A percentile compares a stretch with the other conserved stretches of the same genome.
phyloP scores from a whole-genome alignment of 768 basidiomycete genomes.

The Lepiota venenata region DNA sequence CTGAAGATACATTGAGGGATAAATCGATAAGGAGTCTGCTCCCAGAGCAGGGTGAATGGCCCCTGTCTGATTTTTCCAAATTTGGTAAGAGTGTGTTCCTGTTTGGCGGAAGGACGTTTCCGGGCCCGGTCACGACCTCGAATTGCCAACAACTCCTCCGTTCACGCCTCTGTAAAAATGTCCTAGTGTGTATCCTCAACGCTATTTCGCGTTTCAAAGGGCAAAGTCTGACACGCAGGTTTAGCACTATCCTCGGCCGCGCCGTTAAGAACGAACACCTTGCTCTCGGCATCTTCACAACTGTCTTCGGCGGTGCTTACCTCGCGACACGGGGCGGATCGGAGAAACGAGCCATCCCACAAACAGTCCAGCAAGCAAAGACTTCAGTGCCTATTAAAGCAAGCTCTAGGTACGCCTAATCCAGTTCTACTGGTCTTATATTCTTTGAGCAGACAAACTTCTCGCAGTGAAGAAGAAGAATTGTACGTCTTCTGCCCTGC shows the following conservation, averaged over 20 bases:
- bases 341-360: slow-evolving; percentile 36
- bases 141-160: slow-evolving; percentile 2
- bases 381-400: slow-evolving; percentile 62
- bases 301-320: slow-evolving; percentile 50
- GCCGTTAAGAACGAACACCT: slow-evolving; percentile 81
- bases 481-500: slow-evolving; percentile 48
- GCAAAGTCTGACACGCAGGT: not conserved
- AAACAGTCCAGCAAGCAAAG: slow-evolving; percentile 56
- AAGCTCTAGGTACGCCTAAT: slow-evolving; percentile 59
- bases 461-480: slow-evolving; percentile 75
- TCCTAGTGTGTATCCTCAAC: slow-evolving; percentile 12
- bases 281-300: slow-evolving; percentile 61
- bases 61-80: too few species aligned
- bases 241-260: slow-evolving; percentile 74
- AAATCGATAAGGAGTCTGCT: too few species aligned
- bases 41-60: too few species aligned
- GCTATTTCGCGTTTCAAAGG: not conserved
- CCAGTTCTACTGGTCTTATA: not conserved
- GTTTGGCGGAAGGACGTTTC: slow-evolving; percentile 1
- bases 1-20: too few species aligned
- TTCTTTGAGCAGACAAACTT: slow-evolving; percentile 10
- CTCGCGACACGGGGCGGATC: slow-evolving; percentile 50
- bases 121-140: slow-evolving; percentile 2
- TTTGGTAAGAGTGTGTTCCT: too few species aligned
- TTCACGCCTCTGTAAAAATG: slow-evolving; percentile 10